A percentile compares a stretch with the other conserved stretches of the same genome.
These are phyloP conservation scores for Fraxinus sp. DNA, from an alignment of 305 asterid species.

Conservation along the genomic window DNA sequence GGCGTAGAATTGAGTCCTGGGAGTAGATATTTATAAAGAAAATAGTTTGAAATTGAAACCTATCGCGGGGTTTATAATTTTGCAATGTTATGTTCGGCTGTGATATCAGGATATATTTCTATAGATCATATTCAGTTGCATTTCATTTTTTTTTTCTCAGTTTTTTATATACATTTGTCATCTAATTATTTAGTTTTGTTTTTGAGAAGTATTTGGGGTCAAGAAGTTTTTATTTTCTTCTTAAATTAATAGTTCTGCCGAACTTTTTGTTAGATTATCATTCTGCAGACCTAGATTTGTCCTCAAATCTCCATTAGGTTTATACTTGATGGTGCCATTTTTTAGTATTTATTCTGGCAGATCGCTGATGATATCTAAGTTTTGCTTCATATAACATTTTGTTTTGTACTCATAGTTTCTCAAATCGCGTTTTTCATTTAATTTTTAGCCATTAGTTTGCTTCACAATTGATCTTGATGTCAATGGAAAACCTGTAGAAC, in stretches of 20 bases:
- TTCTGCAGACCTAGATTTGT: constrained; percentile 1
- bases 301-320: background rate
- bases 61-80: background rate
- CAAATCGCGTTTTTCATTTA: background rate
- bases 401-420: constrained; percentile 1
- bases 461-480: background rate
- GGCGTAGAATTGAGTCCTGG: background rate
- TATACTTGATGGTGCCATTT: background rate
- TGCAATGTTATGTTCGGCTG: background rate
- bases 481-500: constrained; percentile 1
- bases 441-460: background rate
- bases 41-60: background rate
- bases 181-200: background rate
- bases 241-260: constrained; percentile 1
- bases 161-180: background rate
- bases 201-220: background rate
- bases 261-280: background rate
- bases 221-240: background rate
- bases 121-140: background rate
- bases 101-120: background rate
- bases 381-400: background rate
- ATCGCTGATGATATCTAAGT: background rate
- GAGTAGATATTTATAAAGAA: background rate
- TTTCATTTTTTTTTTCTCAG: background rate
- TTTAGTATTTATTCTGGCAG: background rate